Evolutionary conservation across 345 rosid species (phyloP).

Genomic region (Stellera chamaejasme): DNA sequence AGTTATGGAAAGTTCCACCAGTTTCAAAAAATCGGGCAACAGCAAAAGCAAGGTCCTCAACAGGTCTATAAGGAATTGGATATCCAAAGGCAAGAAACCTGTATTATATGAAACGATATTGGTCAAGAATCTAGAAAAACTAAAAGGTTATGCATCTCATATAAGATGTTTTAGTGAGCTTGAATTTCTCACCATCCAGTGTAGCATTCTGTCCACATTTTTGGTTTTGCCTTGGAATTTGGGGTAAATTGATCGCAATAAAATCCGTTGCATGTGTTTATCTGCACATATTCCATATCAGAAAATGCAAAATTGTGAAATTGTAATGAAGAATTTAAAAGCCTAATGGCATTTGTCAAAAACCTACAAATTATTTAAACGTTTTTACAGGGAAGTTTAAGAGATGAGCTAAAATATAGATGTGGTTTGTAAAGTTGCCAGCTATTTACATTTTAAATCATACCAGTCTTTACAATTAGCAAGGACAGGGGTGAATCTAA

Average conservation of each 20-base stretch:
- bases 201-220: constrained; percentile 67
- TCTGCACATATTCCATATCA: constrained; percentile 24
- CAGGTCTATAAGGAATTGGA: constrained; percentile 55
- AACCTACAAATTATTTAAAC: no score
- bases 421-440: no score
- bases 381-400: no score
- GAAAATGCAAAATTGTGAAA: background rate
- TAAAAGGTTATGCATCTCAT: no score
- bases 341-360: no score
- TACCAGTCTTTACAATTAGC: no score
- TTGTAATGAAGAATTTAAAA: no score
- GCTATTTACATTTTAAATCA: background rate
- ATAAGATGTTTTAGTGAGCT: background rate
- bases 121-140: no score
- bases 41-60: constrained; percentile 63
- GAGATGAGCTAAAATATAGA: no score
- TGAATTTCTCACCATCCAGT: constrained; percentile 41
- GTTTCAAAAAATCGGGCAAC: constrained; percentile 54
- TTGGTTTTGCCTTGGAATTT: constrained; percentile 50
- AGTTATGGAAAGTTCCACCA: constrained; percentile 63
- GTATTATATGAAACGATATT: background rate
- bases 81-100: constrained; percentile 62
- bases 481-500: no score
- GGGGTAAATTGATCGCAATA: constrained; percentile 51
- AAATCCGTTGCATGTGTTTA: constrained; percentile 68